Percentiles rank a stretch among this genome's conserved stretches.
These are phyloP conservation scores for Agaricus blazei DNA, from an alignment of 768 basidiomycete species.

Conservation along the genomic window DNA sequence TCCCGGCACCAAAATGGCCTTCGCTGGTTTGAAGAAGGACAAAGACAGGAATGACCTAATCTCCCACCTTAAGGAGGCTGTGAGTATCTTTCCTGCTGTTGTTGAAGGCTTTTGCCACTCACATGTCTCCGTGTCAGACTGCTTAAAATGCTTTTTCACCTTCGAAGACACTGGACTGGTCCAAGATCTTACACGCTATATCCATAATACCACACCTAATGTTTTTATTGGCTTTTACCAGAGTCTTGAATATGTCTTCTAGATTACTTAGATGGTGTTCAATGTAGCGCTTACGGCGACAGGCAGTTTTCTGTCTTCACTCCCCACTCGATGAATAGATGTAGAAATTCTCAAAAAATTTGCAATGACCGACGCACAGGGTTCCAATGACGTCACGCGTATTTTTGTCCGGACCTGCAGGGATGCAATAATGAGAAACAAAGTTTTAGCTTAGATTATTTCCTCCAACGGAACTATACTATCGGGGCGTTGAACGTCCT, in stretches of 20 bases:
- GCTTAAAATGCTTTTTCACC: constrained; percentile 13
- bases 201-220: constrained; percentile 6
- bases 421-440: no score
- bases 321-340: constrained; percentile 11
- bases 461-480: no score
- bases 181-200: constrained; percentile 1
- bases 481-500: no score
- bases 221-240: not conserved
- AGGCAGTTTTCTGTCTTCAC: constrained; percentile 8
- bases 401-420: not conserved
- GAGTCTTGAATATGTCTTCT: not conserved
- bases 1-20: constrained; percentile 98
- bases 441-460: no score
- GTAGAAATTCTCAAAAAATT: not conserved
- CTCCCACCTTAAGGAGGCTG: constrained; percentile 72
- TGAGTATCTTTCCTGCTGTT: constrained; percentile 31
- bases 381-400: constrained; percentile 4
- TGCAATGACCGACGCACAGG: no score
- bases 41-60: constrained; percentile 96
- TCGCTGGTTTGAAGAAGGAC: constrained; percentile 97
- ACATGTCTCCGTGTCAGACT: constrained; percentile 12
- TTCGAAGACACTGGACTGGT: not conserved
- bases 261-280: not conserved
- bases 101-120: not conserved
- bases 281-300: constrained; percentile 3